A percentile compares a stretch with the other conserved stretches of the same genome.
Conservation (phyloP, 177 flowering plant species). For the Vitis hybrid region DNA sequence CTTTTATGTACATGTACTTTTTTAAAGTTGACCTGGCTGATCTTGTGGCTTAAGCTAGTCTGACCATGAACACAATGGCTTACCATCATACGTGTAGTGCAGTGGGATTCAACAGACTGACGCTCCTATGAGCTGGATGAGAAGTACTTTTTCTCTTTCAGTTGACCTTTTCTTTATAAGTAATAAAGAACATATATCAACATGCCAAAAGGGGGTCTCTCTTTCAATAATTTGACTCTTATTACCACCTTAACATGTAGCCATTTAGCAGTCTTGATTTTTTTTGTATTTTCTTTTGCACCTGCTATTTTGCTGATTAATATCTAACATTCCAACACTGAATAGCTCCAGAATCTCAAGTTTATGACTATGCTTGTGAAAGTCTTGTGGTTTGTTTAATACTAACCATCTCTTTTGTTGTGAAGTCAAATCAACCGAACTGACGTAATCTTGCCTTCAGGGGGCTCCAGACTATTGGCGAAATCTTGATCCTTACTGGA, state of each 20-base stretch:
- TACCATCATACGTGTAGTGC: background rate
- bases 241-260: no score
- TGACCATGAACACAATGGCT: background rate
- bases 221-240: no score
- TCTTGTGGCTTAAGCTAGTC: background rate
- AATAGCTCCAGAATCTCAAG: no score
- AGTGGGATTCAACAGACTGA: background rate
- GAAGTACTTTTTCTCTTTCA: background rate
- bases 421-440: background rate
- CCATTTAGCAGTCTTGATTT: no score
- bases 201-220: no score
- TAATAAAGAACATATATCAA: no score
- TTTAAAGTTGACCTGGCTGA: background rate
- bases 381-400: background rate
- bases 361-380: no score
- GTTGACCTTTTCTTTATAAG: background rate
- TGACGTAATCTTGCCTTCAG: conserved; percentile 25
- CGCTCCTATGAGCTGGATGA: background rate
- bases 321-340: no score
- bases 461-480: conserved; percentile 78
- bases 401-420: background rate
- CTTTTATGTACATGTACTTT: background rate
- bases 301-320: no score
- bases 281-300: no score
- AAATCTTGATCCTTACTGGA: conserved; percentile 81